Evolutionary conservation across 306 rosid species (phyloP), one percentile per base, ranked within the genome.

Genomic region (Castanea sativa): DNA sequence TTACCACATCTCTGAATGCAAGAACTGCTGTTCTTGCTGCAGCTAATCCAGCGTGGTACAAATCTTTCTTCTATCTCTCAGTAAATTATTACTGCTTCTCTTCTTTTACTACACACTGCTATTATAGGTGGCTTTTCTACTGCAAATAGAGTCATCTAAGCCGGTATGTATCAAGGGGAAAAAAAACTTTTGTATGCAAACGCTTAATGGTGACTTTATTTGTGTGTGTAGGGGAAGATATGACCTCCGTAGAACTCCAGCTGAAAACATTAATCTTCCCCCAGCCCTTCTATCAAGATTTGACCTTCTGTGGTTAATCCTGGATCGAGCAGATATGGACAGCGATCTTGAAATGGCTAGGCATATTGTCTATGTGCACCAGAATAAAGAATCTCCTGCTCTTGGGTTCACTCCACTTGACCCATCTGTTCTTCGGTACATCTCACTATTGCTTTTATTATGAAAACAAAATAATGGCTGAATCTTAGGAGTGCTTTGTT

Each of bases 21-120:
- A 91, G 99, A 85, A 93, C 99, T 78, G 99, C 98, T 76, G 97
- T 93, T 67, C 98, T 91, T 85, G 94, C 99, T 83, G 99, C 99
- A 77, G 99, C 99, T 75, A 93, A 96, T 88, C 99, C 98, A 30
- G 99, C 99, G 65, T 93, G 99, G 99, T 96, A 87, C 68, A 25
- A 20, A 29, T 73, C 41, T 57, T 83, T 75, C 56, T 55, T 45
- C 45, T n/a, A 51, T 20, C 69, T n/a, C 29, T 72, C 20, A 27
- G 6, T 30, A 32, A 38, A 6, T 55, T 73, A 20, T 14, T 76
- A 53, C 49, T 12, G 38, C 35, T 15, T 72, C 71, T 82, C 76
- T 51, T 75, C 57, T 83, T 43, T 29, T 57, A 51, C 33, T 32
- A 32, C 20, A 23, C 63, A 16, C 29, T 56, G 38, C 82, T 77